Evolutionary conservation across 1,139 yeast genomes (phyloP), one percentile per base, ranked within the genome.

Genomic region (Candida smagusa): DNA sequence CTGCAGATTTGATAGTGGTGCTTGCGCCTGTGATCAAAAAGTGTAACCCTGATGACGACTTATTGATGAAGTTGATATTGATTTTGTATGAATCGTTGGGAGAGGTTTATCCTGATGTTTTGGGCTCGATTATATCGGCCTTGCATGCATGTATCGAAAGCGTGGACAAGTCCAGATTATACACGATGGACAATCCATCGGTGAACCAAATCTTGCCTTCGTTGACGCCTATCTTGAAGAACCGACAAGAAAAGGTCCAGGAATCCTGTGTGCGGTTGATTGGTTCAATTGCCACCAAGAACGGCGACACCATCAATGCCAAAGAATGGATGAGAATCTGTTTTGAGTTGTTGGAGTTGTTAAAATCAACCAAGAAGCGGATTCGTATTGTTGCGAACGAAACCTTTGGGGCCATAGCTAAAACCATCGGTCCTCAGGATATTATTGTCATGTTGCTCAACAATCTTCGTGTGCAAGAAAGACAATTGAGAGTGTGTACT

Each of bases 321-420:
- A 81, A 88, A 44, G 99, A 94, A 59, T 94, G 98, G 98, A 88
- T 92, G 95, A 74, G 98, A 44, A 87, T 92, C 23, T 87, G 97
- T 52, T 89, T 87, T 61, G 97, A 90, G 55, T 66, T 94, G 31
- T 63, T 94, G 31, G 98, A 92, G 48, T 81, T 92, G 80, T 72
- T 94, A 44, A 89, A 89, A 53, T 85, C 96, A 11, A 79, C 85
- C n/a, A 78, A 77, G 41, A 88, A 85, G 52, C 71, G 82, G 22
- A 87, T 90, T 35, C 68, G 97, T 45, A 72, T 83, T 30, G 87
- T 94, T 1, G 96, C 98, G 0, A 94, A 90, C 54, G 79, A 77
- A 23, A 88, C 98, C 0, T 92, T 94, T 68, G 98, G 98, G 0
- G 76, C 77, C 40, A 90, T 94, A 45, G 92, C 98, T 2, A 78